Conservation (phyloP, 169 alveolate genomes). For the Plasmodium blacklocki region DNA sequence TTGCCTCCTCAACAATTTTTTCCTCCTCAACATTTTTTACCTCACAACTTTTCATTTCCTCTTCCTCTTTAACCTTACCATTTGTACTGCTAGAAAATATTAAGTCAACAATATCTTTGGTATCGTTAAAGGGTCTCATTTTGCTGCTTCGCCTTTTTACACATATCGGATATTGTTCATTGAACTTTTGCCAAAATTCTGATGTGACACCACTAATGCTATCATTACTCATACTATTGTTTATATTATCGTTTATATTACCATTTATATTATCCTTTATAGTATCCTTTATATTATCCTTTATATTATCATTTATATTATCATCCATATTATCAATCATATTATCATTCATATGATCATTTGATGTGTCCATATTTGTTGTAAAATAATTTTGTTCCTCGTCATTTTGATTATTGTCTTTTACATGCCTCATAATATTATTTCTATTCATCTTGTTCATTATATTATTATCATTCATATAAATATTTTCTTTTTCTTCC, state of each 20-base stretch:
- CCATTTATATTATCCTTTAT: neutral
- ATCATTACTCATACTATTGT: no score
- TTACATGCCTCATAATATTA: no score
- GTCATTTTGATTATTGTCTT: neutral
- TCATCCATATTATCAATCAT: neutral
- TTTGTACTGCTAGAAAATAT: slow-evolving; percentile 12
- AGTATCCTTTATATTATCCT: no score
- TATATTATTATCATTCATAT: neutral
- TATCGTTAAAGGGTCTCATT: slow-evolving; percentile 10
- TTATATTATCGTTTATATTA: no score
- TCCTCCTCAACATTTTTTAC: neutral
- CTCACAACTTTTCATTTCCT: neutral
- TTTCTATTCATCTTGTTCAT: no score
- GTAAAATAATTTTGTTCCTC: neutral
- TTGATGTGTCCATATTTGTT: neutral
- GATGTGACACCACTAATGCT: no score
- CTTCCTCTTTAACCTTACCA: neutral
- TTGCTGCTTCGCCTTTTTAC: neutral
- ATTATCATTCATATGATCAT: no score
- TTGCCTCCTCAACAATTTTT: neutral
- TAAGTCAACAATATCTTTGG: slow-evolving; percentile 36
- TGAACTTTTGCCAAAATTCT: neutral
- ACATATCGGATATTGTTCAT: neutral
- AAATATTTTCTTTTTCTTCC: neutral
- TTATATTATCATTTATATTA: no score